Base-by-base conservation (phyloP, 306 rosid species). In the Cucurbita moschata region DNA sequence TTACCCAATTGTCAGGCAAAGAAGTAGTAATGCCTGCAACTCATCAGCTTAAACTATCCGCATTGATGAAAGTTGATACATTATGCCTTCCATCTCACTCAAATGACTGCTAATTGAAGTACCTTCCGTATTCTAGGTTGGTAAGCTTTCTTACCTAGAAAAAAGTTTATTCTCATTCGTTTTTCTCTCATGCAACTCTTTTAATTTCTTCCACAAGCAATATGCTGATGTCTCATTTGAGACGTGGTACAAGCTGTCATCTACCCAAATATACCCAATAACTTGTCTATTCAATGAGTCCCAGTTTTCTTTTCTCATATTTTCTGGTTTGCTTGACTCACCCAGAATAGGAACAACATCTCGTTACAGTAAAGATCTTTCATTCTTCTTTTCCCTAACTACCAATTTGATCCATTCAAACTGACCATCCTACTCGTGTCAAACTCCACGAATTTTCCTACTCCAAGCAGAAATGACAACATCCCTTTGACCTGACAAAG, bases 191-290 rank as follows among this genome's bases (percentile, higher is more conserved):
- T 8, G 42, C 71, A 64, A 5, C 47, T 40, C 35, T 64, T 64
- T 51, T 40, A 64, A 64, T n/a, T 64, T 64, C 51, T 40, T 64
- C 71, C 71, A 39, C 14, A 64, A 64, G 8, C 35, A 64, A 42
- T 64, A n/a, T 64, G 71, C 71, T 4, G 35, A 64, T n/a, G 35
- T 64, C 71, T 64, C 51, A n/a, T 64, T 18, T 64, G 71, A 64
- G 51, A 64, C 18, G 14, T 40, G 6, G 13, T 64, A n/a, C 71
- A 40, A 2, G 18, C 2, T n/a, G 70, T 63, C 71, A 23, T 57
- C 62, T 10, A 57, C 62, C 39, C 62, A 23, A 23, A 57, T 57
- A 10, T 23, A 23, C 62, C 62, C 62, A 57, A 57, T 16, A 23
- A 57, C 62, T 57, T 57, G 5, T 23, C 62, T 57, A 23, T 57